phyloP scores from a whole-genome alignment of 1,139 yeast genomes.

The Pichia inconspicua region DNA sequence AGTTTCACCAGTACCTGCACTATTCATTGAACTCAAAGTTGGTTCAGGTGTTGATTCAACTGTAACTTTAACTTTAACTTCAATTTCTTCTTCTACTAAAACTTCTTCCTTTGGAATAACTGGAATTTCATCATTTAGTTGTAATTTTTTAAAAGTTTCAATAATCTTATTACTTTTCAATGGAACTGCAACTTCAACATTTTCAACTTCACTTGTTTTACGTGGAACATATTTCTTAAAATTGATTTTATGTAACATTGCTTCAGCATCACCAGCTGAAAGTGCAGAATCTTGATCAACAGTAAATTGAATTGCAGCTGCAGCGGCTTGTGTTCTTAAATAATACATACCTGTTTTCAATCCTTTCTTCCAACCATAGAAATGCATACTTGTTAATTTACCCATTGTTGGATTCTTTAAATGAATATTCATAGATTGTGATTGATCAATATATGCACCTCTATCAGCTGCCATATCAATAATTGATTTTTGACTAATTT shows the following conservation, averaged over 20 bases:
- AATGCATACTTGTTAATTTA: conserved; percentile 52
- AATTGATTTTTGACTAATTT: conserved; percentile 46
- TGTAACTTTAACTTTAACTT: conserved; percentile 1
- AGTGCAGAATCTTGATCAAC: conserved; percentile 38
- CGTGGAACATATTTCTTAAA: conserved; percentile 28
- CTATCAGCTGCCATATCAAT: conserved; percentile 58
- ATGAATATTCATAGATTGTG: conserved; percentile 53
- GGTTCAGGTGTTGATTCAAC: conserved; percentile 18
- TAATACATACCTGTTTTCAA: conserved; percentile 60
- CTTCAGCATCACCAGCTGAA: conserved; percentile 45
- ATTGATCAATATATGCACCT: conserved; percentile 53
- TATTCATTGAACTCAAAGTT: conserved; percentile 18
- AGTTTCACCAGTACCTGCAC: conserved; percentile 21
- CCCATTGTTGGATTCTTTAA: conserved; percentile 50
- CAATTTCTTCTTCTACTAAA: background rate
- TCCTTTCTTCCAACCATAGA: conserved; percentile 58
- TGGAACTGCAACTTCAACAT: conserved; percentile 30
- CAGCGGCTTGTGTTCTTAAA: conserved; percentile 55
- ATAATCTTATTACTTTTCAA: conserved; percentile 29
- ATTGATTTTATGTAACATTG: conserved; percentile 43
- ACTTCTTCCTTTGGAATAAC: conserved; percentile 12
- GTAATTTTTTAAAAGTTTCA: conserved; percentile 15
- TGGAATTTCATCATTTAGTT: conserved; percentile 22
- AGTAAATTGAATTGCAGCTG: conserved; percentile 55
- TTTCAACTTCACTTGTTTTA: conserved; percentile 24